Percentiles rank a stretch among this genome's conserved stretches.
phyloP scores from a whole-genome alignment of 192 early-diverging fungal species.

The Coemansia sp. region DNA sequence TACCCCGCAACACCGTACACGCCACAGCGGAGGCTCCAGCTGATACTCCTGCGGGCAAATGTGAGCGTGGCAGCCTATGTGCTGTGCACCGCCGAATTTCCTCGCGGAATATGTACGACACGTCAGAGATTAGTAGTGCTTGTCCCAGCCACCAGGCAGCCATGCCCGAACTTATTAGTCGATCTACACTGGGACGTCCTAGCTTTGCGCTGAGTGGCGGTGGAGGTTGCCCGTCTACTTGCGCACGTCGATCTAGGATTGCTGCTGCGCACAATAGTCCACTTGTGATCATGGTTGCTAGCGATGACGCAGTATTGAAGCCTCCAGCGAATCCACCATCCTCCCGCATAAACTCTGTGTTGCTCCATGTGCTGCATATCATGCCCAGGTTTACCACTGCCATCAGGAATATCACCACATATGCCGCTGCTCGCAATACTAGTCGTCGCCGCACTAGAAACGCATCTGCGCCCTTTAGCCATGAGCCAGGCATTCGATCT shows the following conservation, averaged over 20 bases:
- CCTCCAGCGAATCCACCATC: slow-evolving; percentile 43
- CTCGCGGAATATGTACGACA: slow-evolving; percentile 45
- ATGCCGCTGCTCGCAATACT: slow-evolving; percentile 28
- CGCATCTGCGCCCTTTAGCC: slow-evolving; percentile 45
- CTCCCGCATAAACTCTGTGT: slow-evolving; percentile 47
- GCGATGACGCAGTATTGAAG: slow-evolving; percentile 23
- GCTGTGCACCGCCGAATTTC: slow-evolving; percentile 39
- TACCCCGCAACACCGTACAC: slow-evolving; percentile 40
- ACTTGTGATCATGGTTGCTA: slow-evolving; percentile 31
- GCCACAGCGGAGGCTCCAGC: slow-evolving; percentile 21
- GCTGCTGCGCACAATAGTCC: slow-evolving; percentile 31
- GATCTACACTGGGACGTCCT: slow-evolving; percentile 22
- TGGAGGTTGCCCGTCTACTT: not conserved
- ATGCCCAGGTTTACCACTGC: slow-evolving; percentile 41
- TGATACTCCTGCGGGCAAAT: not conserved
- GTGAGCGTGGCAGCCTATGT: not conserved
- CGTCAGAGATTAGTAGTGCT: slow-evolving; percentile 39
- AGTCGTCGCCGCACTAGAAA: slow-evolving; percentile 41
- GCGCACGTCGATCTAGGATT: slow-evolving; percentile 17
- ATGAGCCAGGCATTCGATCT: slow-evolving; percentile 31
- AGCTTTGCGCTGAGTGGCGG: slow-evolving; percentile 31
- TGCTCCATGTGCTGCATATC: slow-evolving; percentile 51
- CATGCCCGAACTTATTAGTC: slow-evolving; percentile 33
- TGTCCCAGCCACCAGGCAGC: slow-evolving; percentile 53
- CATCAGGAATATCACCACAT: slow-evolving; percentile 32